Evolutionary conservation across 23 red algal species (phyloP), one percentile per base, ranked within the genome.

Genomic region (Gracilaria caudata): DNA sequence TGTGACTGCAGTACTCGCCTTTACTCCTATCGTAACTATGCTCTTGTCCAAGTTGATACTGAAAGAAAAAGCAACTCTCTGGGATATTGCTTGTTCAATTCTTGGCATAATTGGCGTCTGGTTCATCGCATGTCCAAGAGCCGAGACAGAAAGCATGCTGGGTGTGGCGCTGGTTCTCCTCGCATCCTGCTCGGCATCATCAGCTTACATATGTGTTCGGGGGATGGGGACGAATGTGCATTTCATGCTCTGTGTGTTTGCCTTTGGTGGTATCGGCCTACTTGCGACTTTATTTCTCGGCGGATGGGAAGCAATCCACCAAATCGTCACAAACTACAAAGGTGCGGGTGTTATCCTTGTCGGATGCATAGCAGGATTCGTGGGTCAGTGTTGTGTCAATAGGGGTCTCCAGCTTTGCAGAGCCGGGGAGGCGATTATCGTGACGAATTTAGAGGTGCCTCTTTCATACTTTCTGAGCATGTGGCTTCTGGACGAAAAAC

Each of bases 11-110:
- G 19, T 89, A 12, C 79, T 89, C 19, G 68, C 72, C 30, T 51
- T 40, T n/a, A 61, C 32, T 10, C 85, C 85, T 39, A 55, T 89
- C 13, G 20, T 79, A 39, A 89, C 85, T 1, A 58, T 89, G 68
- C 28, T 89, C 10, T 37, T 89, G 29, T 77, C 85, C 49, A 75
- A 75, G 70, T 0, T 75, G 11, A 29, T 75, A 47, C 25, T 75
- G 38, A 75, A 75, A 29, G 70, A 75, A 24, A 8, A 7, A 7
- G 28, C 21, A 12, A 49, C 38, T 25, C 21, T 75, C 4, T 49
- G 25, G 39, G 70, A 75, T 47, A 29, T 75, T 9, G n/a, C 49
- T 0, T 75, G 70, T 17, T 7, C 38, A 14, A 7, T 75, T 25
- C 21, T 75, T 43, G 70, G 39, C 24, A 46, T 75, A 0, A 8